These are phyloP conservation scores for Rhizopus delemar DNA, from an alignment of 371 early-diverging fungal genomes.

Conservation along the genomic window DNA sequence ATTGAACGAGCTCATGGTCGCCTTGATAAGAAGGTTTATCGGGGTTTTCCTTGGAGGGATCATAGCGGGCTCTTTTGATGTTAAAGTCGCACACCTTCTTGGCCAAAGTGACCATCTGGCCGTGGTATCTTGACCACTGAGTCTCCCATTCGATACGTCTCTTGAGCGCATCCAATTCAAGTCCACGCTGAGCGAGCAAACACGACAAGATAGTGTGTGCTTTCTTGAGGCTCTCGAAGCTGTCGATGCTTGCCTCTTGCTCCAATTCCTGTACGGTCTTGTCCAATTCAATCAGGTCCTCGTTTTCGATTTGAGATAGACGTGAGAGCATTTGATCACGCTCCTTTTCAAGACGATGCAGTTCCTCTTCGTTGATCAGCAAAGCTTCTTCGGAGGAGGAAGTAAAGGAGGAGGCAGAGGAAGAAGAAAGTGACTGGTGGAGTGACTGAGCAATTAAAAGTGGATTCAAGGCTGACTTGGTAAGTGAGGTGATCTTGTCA, in stretches of 20 bases:
- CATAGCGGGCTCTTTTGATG: constrained; percentile 44
- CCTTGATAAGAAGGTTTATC: constrained; percentile 41
- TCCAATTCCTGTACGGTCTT: constrained; percentile 35
- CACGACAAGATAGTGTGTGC: constrained; percentile 29
- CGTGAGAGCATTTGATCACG: constrained; percentile 36
- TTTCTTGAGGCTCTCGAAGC: constrained; percentile 31
- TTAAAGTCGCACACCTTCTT: constrained; percentile 49
- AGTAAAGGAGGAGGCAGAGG: not conserved
- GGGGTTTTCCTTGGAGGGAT: constrained; percentile 34
- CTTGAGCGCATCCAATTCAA: constrained; percentile 35
- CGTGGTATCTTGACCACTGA: constrained; percentile 39
- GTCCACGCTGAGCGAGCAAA: constrained; percentile 22
- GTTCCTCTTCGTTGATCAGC: constrained; percentile 28
- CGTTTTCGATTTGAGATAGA: constrained; percentile 40
- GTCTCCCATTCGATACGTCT: constrained; percentile 40
- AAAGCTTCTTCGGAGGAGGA: not conserved
- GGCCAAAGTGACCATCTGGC: constrained; percentile 37
- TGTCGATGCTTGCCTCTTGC: constrained; percentile 37
- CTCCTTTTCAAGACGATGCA: constrained; percentile 48
- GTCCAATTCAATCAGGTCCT: constrained; percentile 35
- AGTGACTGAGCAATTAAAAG: constrained; percentile 3
- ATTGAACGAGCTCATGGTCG: constrained; percentile 40
- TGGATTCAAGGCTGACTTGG: constrained; percentile 21
- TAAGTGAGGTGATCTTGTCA: constrained; percentile 32
- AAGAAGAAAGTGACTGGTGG: not conserved